phyloP scores from a whole-genome alignment of 1,284 basidiomycete species.

The Gymnopus androsaceus region DNA sequence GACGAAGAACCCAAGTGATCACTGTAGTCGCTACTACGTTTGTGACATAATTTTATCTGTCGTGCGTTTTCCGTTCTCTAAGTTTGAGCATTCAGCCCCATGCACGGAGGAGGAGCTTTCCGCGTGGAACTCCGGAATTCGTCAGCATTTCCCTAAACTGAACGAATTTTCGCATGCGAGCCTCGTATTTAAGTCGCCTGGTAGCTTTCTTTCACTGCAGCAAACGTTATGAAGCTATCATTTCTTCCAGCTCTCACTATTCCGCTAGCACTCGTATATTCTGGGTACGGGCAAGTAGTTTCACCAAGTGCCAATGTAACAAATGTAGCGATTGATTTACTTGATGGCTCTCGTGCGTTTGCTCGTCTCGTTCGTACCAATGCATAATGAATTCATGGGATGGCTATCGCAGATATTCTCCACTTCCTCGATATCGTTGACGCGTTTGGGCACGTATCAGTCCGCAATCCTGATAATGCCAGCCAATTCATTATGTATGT shows the following conservation, averaged over 20 bases:
- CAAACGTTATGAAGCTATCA: background rate
- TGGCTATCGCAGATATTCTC: constrained; percentile 22
- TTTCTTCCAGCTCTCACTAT: background rate
- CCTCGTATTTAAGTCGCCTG: background rate
- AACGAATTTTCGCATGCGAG: background rate
- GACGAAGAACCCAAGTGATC: constrained; percentile 5
- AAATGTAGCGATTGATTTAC: constrained; percentile 18
- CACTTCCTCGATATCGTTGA: constrained; percentile 26
- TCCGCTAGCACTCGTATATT: background rate
- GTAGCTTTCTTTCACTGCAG: background rate
- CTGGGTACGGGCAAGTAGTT: background rate
- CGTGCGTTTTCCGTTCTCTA: background rate
- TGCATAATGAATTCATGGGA: too few relatives aligned
- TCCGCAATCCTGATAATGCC: constrained; percentile 25
- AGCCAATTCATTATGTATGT: constrained; percentile 26
- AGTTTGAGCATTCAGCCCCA: too few relatives aligned
- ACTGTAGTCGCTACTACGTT: background rate
- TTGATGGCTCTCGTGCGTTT: constrained; percentile 23
- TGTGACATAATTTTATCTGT: background rate
- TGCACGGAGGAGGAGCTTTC: background rate
- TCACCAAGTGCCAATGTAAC: constrained; percentile 14
- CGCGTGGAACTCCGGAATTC: background rate
- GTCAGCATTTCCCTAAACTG: background rate
- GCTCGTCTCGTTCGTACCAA: too few relatives aligned
- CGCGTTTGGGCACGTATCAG: constrained; percentile 24